Base-by-base conservation (phyloP, 805 yeast species). In the Komagataella mondaviorum region DNA sequence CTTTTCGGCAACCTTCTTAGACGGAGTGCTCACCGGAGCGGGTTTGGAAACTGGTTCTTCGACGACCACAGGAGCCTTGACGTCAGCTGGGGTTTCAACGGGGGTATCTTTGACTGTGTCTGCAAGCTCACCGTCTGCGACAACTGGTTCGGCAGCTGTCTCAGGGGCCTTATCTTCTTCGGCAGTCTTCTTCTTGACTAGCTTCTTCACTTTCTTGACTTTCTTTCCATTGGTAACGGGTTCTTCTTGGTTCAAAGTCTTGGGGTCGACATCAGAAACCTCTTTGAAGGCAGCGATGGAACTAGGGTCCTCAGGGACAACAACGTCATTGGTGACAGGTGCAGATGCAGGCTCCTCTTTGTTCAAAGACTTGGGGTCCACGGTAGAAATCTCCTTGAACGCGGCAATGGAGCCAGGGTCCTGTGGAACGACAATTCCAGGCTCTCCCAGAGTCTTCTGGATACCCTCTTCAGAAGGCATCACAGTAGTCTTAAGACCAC, bases 341-440 rank as follows among this genome's bases (percentile, higher is more conserved):
- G 24, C 49, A 44, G 30, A 44, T 12, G 45, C 47, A 20, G 48
- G 47, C 47, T 55, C 56, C 48, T 66, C 68, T 49, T 65, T 77
- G 58, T 84, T 84, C 57, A 85, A 71, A 50, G 76, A 71, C 63
- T 77, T 70, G 24, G 83, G 78, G 58, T 80, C 78, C 30, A 78
- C 84, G 51, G 75, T 72, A 54, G 77, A 69, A 22, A 81, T 72
- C 57, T 80, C 76, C 48, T 68, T 65, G 60, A 88, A 84, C 49
- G 81, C 96, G 53, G 76, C 71, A 59, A 87, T 77, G n/a, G 78
- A 73, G 47, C 73, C 75, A 17, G 87, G 75, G 60, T 85, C 76
- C 46, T 69, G 59, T 48, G 91, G 91, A 57, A 85, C 63, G 44
- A 71, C 76, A 54, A 85, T 73, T 48, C 96, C 96, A 23, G 46